phyloP scores from a whole-genome alignment of 2,329 filamentous ascomycete genomes.

The Phyllosticta citriasiana region DNA sequence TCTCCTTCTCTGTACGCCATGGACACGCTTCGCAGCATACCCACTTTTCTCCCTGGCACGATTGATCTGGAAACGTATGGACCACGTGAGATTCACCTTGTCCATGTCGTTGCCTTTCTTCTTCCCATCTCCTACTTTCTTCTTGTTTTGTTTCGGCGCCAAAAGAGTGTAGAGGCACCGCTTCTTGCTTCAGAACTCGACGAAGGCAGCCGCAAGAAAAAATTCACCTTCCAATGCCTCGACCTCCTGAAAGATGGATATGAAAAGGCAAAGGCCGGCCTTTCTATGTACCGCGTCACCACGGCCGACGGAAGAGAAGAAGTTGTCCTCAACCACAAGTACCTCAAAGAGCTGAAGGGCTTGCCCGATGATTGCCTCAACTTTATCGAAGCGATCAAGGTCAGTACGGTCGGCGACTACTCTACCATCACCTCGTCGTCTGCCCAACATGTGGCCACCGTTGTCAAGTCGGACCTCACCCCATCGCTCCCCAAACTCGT shows the following conservation, averaged over 20 bases:
- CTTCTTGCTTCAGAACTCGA: slow-evolving; percentile 1
- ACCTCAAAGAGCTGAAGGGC: slow-evolving; percentile 24
- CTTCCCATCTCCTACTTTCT: slow-evolving; percentile 1
- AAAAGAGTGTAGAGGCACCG: not conserved
- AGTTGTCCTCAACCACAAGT: slow-evolving; percentile 19
- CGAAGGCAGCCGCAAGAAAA: slow-evolving; percentile 5
- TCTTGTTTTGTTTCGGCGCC: not conserved
- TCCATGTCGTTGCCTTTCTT: not conserved
- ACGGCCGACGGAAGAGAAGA: slow-evolving; percentile 11
- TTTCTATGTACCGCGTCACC: slow-evolving; percentile 8
- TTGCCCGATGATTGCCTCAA: slow-evolving; percentile 24
- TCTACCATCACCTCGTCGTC: not conserved
- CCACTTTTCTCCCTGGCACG: slow-evolving; percentile 1
- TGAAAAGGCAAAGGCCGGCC: slow-evolving; percentile 2
- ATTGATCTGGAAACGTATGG: not conserved
- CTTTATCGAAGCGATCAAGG: slow-evolving; percentile 19
- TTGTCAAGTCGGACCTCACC: slow-evolving; percentile 25
- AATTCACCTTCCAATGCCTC: not conserved
- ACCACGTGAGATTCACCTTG: not conserved
- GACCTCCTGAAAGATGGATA: slow-evolving; percentile 7
- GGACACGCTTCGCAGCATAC: slow-evolving; percentile 7
- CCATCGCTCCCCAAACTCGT: slow-evolving; percentile 24
- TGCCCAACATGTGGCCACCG: slow-evolving; percentile 12
- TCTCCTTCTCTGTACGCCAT: not conserved
- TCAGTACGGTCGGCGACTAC: slow-evolving; percentile 14